Conservation (phyloP, 2,329 filamentous ascomycete genomes). For the Aspergillus fumigatiaffinis region DNA sequence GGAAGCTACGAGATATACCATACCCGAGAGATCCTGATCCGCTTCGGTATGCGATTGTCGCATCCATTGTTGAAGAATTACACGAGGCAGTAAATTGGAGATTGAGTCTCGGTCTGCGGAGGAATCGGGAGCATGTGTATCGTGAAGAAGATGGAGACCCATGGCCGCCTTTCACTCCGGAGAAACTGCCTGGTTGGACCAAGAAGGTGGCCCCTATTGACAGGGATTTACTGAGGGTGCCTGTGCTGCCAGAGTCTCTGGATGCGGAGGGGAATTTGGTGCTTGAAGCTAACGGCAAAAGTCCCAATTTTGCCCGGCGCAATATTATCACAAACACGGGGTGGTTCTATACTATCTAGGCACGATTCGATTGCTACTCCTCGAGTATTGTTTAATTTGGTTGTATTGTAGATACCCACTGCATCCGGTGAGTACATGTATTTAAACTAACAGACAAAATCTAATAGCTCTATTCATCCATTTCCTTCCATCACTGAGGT, state of each 20-base stretch:
- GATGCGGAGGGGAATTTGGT: conserved; percentile 16
- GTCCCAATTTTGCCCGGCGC: conserved; percentile 16
- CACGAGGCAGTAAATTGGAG: conserved; percentile 24
- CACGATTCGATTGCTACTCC: background rate
- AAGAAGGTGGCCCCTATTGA: conserved; percentile 14
- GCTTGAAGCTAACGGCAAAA: conserved; percentile 17
- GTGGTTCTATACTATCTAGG: conserved; percentile 19
- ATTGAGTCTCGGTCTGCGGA: conserved; percentile 21
- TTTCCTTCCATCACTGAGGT: too few species aligned
- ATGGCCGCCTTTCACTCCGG: conserved; percentile 20
- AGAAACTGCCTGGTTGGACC: conserved; percentile 17
- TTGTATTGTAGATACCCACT: too few species aligned
- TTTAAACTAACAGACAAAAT: too few species aligned
- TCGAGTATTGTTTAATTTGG: too few species aligned
- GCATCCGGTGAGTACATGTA: too few species aligned
- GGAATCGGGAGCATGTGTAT: conserved; percentile 21
- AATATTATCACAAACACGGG: conserved; percentile 26
- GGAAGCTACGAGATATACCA: conserved; percentile 18
- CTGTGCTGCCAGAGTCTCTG: conserved; percentile 10
- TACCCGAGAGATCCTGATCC: conserved; percentile 25
- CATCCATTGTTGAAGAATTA: conserved; percentile 22
- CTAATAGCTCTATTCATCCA: too few species aligned
- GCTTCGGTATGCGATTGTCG: conserved; percentile 25
- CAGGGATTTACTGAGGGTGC: conserved; percentile 2
- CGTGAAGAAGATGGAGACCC: conserved; percentile 19